These are phyloP conservation scores for Bombardia bombarda DNA, from an alignment of 495 filamentous ascomycete genomes.

Conservation along the genomic window DNA sequence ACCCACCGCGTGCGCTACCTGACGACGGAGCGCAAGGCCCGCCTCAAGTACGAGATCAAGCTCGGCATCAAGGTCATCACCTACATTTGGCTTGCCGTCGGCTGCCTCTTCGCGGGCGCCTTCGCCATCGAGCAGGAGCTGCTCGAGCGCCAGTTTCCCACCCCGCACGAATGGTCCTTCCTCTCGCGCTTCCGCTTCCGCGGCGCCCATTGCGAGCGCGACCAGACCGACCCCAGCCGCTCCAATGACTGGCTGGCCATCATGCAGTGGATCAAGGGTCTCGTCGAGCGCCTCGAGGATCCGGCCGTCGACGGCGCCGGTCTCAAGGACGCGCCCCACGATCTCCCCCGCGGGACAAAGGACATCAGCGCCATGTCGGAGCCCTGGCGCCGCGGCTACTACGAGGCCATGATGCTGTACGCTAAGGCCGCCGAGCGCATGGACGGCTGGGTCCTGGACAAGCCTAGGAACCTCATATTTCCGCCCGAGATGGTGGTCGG, in stretches of 20 bases:
- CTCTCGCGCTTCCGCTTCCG: constrained; percentile 52
- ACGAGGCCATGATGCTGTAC: constrained; percentile 64
- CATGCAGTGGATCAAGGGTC: constrained; percentile 42
- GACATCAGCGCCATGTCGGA: constrained; percentile 71
- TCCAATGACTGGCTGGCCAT: constrained; percentile 59
- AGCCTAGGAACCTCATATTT: constrained; percentile 54
- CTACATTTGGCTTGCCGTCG: constrained; percentile 47
- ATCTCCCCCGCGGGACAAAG: constrained; percentile 22
- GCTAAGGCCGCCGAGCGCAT: constrained; percentile 71
- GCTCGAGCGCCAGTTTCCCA: constrained; percentile 65
- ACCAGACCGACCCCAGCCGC: constrained; percentile 37
- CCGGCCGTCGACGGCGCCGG: constrained; percentile 57
- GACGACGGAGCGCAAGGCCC: constrained; percentile 65
- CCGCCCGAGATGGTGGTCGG: constrained; percentile 64
- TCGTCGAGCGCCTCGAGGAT: constrained; percentile 58
- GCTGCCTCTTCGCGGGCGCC: constrained; percentile 44
- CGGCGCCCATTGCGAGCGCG: constrained; percentile 49
- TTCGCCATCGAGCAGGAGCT: constrained; percentile 57
- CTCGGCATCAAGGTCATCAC: constrained; percentile 51
- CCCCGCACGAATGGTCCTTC: constrained; percentile 67
- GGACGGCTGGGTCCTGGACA: constrained; percentile 68
- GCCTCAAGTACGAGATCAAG: constrained; percentile 56
- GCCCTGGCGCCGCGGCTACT: constrained; percentile 77
- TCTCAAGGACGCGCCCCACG: constrained; percentile 34
- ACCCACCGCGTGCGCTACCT: constrained; percentile 56